Evolutionary conservation across 140 eudicot species (phyloP).

Genomic region (Senecio squalidus): DNA sequence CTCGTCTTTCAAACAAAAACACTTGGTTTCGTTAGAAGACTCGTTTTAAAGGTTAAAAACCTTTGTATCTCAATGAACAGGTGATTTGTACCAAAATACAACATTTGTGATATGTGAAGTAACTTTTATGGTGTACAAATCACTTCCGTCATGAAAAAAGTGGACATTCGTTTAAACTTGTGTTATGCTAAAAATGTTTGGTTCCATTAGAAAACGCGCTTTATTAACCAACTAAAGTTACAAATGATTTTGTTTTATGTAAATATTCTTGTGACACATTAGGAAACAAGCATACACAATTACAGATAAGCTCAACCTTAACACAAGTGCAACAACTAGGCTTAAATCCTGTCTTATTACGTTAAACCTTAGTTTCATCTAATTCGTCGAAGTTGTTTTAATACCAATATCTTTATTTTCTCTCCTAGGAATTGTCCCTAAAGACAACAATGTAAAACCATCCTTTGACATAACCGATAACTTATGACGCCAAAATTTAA

Average conservation of each 20-base stretch:
- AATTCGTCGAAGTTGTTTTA: conserved; percentile 24
- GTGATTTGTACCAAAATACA: too few species aligned
- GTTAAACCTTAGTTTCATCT: conserved; percentile 15
- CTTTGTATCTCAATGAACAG: too few species aligned
- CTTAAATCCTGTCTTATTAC: conserved; percentile 9
- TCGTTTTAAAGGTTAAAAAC: too few species aligned
- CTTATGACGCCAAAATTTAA: conserved; percentile 2
- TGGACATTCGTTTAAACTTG: too few species aligned
- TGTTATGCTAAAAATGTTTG: too few species aligned
- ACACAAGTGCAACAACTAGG: conserved; percentile 17
- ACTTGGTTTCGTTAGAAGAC: too few species aligned
- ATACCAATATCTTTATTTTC: conserved; percentile 7
- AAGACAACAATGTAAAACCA: conserved; percentile 8
- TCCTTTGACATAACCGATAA: conserved; percentile 1
- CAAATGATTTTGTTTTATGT: background rate
- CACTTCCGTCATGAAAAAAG: too few species aligned
- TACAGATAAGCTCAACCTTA: conserved; percentile 14
- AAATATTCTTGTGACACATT: background rate
- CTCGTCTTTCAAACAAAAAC: too few species aligned
- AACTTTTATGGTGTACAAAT: too few species aligned
- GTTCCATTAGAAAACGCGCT: too few species aligned
- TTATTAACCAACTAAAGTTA: too few species aligned
- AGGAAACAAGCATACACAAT: background rate
- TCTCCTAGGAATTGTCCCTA: conserved; percentile 17
- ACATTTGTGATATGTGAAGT: too few species aligned